Conservation (phyloP, 768 basidiomycete species). For the Tricholoma bakamatsutake region DNA sequence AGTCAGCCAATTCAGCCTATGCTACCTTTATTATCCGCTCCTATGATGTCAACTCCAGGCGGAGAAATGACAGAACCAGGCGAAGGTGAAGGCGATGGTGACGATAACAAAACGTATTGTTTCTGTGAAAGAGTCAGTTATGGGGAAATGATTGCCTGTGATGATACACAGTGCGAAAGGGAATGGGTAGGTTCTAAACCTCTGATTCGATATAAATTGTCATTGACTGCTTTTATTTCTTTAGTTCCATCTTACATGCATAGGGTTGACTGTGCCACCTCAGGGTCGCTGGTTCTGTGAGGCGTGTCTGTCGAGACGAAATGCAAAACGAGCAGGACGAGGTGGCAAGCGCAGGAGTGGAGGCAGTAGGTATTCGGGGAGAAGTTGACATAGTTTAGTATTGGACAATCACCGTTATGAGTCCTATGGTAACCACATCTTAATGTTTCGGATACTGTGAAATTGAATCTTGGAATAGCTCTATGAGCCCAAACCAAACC, state of each 20-base stretch:
- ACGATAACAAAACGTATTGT: conserved; percentile 68
- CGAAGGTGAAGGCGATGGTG: conserved; percentile 50
- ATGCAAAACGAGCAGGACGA: conserved; percentile 44
- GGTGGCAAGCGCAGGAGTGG: conserved; percentile 44
- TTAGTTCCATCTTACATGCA: conserved; percentile 79
- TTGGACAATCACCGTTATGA: neutral
- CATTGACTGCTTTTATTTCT: conserved; percentile 4
- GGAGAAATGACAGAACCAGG: conserved; percentile 33
- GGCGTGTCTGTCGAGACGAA: conserved; percentile 52
- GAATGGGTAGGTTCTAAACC: conserved; percentile 76
- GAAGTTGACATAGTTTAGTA: conserved; percentile 7
- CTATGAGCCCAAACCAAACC: no score
- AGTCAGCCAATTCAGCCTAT: conserved; percentile 29
- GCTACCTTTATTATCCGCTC: conserved; percentile 23
- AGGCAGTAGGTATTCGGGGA: conserved; percentile 23
- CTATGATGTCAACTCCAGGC: conserved; percentile 29
- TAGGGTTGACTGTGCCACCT: conserved; percentile 60
- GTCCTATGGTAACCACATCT: neutral
- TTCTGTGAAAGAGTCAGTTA: conserved; percentile 80
- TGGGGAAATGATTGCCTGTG: conserved; percentile 95
- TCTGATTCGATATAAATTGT: conserved; percentile 5
- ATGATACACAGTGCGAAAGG: conserved; percentile 68
- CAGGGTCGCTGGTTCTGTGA: conserved; percentile 77
- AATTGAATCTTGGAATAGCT: neutral
- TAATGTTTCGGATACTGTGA: conserved; percentile 6